phyloP scores from a whole-genome alignment of 306 rosid species.

The Pyrus pyrifolia region DNA sequence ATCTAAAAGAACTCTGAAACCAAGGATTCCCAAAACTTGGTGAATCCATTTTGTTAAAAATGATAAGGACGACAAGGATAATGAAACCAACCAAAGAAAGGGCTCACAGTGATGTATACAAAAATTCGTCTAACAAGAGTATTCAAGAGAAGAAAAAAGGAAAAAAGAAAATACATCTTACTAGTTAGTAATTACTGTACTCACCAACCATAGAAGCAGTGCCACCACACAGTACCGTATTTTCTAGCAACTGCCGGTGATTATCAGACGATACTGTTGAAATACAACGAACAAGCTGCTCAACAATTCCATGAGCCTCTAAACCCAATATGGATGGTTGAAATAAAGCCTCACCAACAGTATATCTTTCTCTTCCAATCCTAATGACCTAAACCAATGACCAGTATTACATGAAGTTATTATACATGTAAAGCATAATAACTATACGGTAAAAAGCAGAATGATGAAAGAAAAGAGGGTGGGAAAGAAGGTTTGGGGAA shows the following conservation, averaged over 20 bases:
- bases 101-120: background rate
- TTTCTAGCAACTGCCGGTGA: slow-evolving; percentile 86
- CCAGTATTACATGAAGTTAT: background rate
- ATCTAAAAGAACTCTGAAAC: background rate
- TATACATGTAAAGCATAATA: background rate
- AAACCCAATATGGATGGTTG: slow-evolving; percentile 82
- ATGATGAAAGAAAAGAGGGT: background rate
- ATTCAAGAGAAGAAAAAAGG: background rate
- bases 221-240: slow-evolving; percentile 88
- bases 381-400: slow-evolving; percentile 61
- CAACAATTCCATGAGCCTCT: slow-evolving; percentile 94
- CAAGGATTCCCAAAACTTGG: background rate
- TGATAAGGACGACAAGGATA: background rate
- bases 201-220: slow-evolving; percentile 79
- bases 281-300: slow-evolving; percentile 92
- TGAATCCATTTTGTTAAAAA: background rate
- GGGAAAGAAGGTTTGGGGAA: background rate
- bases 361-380: slow-evolving; percentile 80
- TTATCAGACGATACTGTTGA: slow-evolving; percentile 87
- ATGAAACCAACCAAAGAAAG: background rate
- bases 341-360: slow-evolving; percentile 91
- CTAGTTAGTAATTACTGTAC: background rate
- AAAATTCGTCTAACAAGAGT: background rate
- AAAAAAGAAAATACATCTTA: slow-evolving; percentile 10
- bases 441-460: background rate